Evolutionary conservation across 1,284 basidiomycete species (phyloP).

Genomic region (Mycena sp.): DNA sequence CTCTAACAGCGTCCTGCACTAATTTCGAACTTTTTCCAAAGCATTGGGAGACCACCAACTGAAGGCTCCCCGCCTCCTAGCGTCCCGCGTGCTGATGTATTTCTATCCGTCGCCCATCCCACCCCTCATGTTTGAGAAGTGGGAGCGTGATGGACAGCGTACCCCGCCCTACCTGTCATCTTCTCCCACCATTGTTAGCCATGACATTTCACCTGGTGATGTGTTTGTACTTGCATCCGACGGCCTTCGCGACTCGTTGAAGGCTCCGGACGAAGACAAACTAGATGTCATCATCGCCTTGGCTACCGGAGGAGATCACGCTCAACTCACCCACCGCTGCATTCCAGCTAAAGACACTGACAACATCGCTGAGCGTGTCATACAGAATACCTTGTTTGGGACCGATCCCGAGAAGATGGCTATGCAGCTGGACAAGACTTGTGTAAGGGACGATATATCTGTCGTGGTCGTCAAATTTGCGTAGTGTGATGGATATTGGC

Average conservation of each 20-base stretch:
- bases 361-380: slow-evolving; percentile 17
- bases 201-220: slow-evolving; percentile 2
- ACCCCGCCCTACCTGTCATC: slow-evolving; percentile 20
- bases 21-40: neutral
- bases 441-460: slow-evolving; percentile 20
- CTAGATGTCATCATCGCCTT: slow-evolving; percentile 1
- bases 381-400: slow-evolving; percentile 24
- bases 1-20: neutral
- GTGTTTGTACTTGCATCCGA: slow-evolving; percentile 18
- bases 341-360: neutral
- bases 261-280: neutral
- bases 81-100: slow-evolving; percentile 1
- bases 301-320: neutral
- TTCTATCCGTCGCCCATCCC: slow-evolving; percentile 2
- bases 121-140: neutral
- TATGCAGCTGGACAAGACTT: neutral
- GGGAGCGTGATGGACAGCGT: neutral
- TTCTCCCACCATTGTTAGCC: slow-evolving; percentile 5
- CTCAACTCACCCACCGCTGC: slow-evolving; percentile 5
- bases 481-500: too few relatives aligned
- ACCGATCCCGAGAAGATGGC: slow-evolving; percentile 9
- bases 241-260: slow-evolving; percentile 8
- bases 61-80: slow-evolving; percentile 9
- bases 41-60: slow-evolving; percentile 21
- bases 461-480: slow-evolving; percentile 12